Evolutionary conservation across 2,329 filamentous ascomycete genomes (phyloP).

Genomic region (Fusarium sp.): DNA sequence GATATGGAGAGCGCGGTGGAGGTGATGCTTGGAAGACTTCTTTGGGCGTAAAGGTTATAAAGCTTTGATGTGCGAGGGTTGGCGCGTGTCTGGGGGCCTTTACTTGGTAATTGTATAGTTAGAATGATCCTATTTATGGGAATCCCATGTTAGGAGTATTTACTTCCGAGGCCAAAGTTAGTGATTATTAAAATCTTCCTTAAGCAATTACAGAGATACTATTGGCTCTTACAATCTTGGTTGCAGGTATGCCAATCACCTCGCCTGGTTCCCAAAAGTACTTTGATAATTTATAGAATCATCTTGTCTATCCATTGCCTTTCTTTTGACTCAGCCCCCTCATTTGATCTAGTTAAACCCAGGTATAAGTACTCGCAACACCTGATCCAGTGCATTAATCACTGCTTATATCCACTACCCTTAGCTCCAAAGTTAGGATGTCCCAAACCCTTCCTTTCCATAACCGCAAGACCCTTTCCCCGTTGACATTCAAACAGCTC

Average conservation of each 20-base stretch:
- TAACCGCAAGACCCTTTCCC: conserved; percentile 44
- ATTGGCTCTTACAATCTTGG: too few relatives aligned
- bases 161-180: too few relatives aligned
- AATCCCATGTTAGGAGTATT: too few relatives aligned
- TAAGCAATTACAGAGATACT: too few relatives aligned
- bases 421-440: conserved; percentile 33
- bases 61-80: not conserved
- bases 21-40: not conserved
- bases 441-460: conserved; percentile 43
- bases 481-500: conserved; percentile 34
- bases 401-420: not conserved
- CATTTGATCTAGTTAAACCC: not conserved
- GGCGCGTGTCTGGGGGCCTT: not conserved
- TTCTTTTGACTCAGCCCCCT: not conserved
- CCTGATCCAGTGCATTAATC: not conserved
- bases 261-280: not conserved
- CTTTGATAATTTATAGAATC: not conserved
- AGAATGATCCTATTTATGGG: too few relatives aligned
- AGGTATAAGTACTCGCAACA: not conserved
- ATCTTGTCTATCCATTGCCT: not conserved
- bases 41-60: not conserved
- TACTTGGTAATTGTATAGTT: too few relatives aligned
- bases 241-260: too few relatives aligned
- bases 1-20: not conserved
- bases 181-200: too few relatives aligned